A percentile compares a stretch with the other conserved stretches of the same genome.
phyloP scores from a whole-genome alignment of 495 filamentous ascomycete species.

The Evansstolkia leycettana region DNA sequence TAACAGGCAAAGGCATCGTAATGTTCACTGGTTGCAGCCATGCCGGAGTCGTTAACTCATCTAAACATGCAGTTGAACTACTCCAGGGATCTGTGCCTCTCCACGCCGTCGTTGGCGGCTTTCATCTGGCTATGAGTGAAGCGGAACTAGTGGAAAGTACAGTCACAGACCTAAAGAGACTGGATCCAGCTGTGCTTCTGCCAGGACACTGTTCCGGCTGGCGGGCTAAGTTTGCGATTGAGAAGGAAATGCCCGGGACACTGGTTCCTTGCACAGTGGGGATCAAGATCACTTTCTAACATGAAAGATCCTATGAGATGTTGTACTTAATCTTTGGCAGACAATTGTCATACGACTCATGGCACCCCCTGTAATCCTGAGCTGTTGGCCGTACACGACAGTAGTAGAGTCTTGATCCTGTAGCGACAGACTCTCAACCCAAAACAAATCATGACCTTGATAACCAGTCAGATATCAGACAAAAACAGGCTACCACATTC shows the following conservation, averaged over 20 bases:
- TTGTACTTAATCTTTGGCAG: no score
- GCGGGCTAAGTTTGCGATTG: conserved; percentile 48
- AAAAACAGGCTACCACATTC: no score
- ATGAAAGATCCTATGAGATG: conserved; percentile 4
- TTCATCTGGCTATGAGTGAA: conserved; percentile 42
- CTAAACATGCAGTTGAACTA: conserved; percentile 35
- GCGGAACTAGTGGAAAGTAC: conserved; percentile 32
- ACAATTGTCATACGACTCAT: no score
- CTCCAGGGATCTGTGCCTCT: conserved; percentile 27
- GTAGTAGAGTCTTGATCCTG: no score
- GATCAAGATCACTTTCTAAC: conserved; percentile 33
- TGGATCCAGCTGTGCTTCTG: conserved; percentile 42
- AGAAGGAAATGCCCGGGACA: conserved; percentile 41
- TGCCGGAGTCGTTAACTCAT: conserved; percentile 45
- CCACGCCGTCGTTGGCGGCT: conserved; percentile 48
- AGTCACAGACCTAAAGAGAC: conserved; percentile 35
- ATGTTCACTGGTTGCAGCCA: conserved; percentile 54
- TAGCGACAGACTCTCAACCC: no score
- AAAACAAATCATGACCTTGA: no score
- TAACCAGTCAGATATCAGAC: no score
- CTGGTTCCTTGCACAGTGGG: conserved; percentile 47
- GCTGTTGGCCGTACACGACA: no score
- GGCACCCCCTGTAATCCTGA: no score
- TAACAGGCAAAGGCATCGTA: conserved; percentile 43
- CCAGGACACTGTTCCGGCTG: conserved; percentile 52